Conservation (phyloP, 2,329 filamentous ascomycete species). For the Cytospora chrysosperma region DNA sequence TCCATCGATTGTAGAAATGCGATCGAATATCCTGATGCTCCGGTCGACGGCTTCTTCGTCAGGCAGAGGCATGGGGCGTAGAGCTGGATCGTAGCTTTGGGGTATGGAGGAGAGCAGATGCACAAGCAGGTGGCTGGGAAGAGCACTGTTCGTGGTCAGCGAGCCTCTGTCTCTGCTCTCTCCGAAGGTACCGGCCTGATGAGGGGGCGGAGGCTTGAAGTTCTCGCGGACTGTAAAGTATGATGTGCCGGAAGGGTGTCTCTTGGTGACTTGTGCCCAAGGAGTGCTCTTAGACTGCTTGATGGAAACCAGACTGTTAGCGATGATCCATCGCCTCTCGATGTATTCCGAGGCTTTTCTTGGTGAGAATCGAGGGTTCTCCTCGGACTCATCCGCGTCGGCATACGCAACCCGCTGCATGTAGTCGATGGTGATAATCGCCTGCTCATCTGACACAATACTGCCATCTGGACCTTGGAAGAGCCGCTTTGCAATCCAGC, state of each 20-base stretch:
- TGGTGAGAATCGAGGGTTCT: slow-evolving; percentile 64
- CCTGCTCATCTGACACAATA: slow-evolving; percentile 83
- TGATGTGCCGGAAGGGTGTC: slow-evolving; percentile 68
- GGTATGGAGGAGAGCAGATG: slow-evolving; percentile 65
- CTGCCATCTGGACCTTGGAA: slow-evolving; percentile 75
- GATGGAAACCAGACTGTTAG: slow-evolving; percentile 71
- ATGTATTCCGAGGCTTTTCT: slow-evolving; percentile 64
- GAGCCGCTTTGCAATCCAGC: slow-evolving; percentile 86
- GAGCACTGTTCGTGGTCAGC: slow-evolving; percentile 56
- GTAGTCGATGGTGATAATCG: slow-evolving; percentile 89
- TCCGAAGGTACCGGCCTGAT: slow-evolving; percentile 50
- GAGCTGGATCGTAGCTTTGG: slow-evolving; percentile 52
- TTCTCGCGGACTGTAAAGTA: slow-evolving; percentile 59
- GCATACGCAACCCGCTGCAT: slow-evolving; percentile 88
- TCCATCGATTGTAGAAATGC: slow-evolving; percentile 85
- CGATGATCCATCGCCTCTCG: slow-evolving; percentile 69
- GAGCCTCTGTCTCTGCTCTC: slow-evolving; percentile 51
- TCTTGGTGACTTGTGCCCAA: slow-evolving; percentile 68
- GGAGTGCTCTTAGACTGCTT: slow-evolving; percentile 67
- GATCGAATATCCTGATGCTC: slow-evolving; percentile 79
- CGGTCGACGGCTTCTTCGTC: slow-evolving; percentile 67
- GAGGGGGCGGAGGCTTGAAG: slow-evolving; percentile 57
- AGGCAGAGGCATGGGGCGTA: slow-evolving; percentile 75
- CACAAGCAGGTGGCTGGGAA: slow-evolving; percentile 73
- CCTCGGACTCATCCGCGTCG: slow-evolving; percentile 74